phyloP scores from a whole-genome alignment of 352 stramenopile genomes.

The Phytophthora palmivora region DNA sequence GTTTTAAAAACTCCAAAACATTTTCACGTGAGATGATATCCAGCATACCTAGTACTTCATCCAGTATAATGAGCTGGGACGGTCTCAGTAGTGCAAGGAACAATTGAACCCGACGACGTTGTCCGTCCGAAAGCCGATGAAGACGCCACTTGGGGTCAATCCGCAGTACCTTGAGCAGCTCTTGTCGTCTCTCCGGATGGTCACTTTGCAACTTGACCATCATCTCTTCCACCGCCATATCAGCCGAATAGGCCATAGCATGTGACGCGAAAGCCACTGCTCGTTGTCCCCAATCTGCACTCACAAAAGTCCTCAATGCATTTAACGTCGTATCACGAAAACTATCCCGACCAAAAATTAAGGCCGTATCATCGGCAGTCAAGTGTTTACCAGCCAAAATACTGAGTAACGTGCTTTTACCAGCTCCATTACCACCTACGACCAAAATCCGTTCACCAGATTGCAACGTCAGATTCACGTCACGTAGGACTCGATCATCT shows the following conservation, averaged over 20 bases:
- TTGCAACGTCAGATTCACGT: slow-evolving; percentile 87
- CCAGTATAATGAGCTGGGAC: slow-evolving; percentile 97
- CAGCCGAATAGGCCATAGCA: slow-evolving; percentile 89
- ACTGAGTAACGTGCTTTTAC: slow-evolving; percentile 95
- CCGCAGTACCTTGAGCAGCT: slow-evolving; percentile 94
- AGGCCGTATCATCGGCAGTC: slow-evolving; percentile 83
- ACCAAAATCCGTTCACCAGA: slow-evolving; percentile 92
- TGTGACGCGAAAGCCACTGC: slow-evolving; percentile 95
- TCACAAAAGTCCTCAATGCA: slow-evolving; percentile 93
- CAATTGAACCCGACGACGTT: slow-evolving; percentile 94
- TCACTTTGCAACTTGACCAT: slow-evolving; percentile 96
- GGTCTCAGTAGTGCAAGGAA: slow-evolving; percentile 96
- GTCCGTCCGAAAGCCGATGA: slow-evolving; percentile 83
- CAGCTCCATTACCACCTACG: slow-evolving; percentile 95
- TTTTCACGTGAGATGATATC: slow-evolving; percentile 96
- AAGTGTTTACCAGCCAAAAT: slow-evolving; percentile 96
- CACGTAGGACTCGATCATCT: slow-evolving; percentile 84
- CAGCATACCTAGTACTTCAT: slow-evolving; percentile 98
- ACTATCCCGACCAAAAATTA: slow-evolving; percentile 90
- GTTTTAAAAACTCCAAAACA: slow-evolving; percentile 93
- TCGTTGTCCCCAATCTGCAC: slow-evolving; percentile 96
- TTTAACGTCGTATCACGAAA: slow-evolving; percentile 97
- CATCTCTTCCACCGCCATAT: slow-evolving; percentile 97
- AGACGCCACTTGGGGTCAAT: slow-evolving; percentile 94
- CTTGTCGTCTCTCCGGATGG: slow-evolving; percentile 93